Percentiles rank a stretch among this genome's conserved stretches.
phyloP scores from a whole-genome alignment of 108 stramenopile species.

The Halocafeteria seosinensis region DNA sequence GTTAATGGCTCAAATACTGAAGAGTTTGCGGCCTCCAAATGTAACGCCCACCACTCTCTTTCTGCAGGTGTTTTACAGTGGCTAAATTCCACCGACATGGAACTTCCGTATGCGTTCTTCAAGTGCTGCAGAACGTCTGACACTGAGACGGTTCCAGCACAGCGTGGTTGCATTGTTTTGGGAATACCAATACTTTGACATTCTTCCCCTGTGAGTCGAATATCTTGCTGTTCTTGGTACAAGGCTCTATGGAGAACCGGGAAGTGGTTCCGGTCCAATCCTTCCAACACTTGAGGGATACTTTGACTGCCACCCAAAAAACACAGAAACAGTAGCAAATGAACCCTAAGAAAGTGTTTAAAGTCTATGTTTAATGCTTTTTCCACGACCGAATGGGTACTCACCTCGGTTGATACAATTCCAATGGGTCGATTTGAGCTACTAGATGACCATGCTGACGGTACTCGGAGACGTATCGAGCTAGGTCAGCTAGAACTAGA shows the following conservation, averaged over 20 bases:
- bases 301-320: neutral
- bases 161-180: neutral
- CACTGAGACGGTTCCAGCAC: neutral
- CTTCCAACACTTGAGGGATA: neutral
- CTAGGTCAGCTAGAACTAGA: no score
- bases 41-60: neutral
- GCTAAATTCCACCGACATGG: neutral
- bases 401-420: neutral
- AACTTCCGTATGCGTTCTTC: neutral
- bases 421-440: neutral
- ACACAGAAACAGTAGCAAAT: no score
- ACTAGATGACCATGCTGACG: neutral
- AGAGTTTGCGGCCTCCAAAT: neutral
- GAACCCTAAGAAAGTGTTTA: no score
- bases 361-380: no score
- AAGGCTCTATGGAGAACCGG: neutral
- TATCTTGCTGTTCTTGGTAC: neutral
- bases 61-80: neutral
- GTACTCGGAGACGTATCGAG: no score
- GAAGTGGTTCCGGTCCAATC: neutral
- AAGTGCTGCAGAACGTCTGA: neutral
- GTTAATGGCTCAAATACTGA: no score
- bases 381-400: no score
- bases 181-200: neutral
- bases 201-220: neutral